Base-by-base conservation (phyloP, 305 asterid species). In the Rubia tinctorum region DNA sequence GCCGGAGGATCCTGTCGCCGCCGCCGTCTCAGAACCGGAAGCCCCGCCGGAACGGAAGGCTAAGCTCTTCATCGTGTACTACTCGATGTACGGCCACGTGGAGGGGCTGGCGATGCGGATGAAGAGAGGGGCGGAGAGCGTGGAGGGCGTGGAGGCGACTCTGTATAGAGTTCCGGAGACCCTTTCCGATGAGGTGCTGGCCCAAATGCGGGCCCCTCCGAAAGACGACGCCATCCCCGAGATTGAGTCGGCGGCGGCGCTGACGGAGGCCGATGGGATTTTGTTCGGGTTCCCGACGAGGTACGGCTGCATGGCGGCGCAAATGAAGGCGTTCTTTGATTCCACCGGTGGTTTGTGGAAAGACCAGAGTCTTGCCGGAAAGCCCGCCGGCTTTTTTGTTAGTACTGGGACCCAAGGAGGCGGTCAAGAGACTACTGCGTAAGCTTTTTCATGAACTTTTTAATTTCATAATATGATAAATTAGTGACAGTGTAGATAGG, bases 1-100 rank as follows among this genome's bases (percentile, higher is more conserved):
- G 23, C 80, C 76, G 7, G 73, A 77, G 64, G 59, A 34, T 7
- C 73, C 76, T 76, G n/a, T 25, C 72, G 66, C 76, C 1, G 49
- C 66, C 2, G 45, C 77, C 47, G 27, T 68, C 18, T n/a, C 59
- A 0, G 14, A 79, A 74, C 12, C 71, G 71, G 11, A 77, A 76
- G 45, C 69, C 69, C 27, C 80, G 20, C 22, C 53, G 80, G 75
- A 23, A 47, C 37, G 71, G 55, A 84, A 81, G 44, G 74, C 88
- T 56, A 90, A 82, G 71, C 86, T 85, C 59, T 80, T 90, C 74
- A 86, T 93, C 34, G 88, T 94, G 67, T 91, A 86, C 82, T 94
- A 91, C 88, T 88, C 98, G 15, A 93, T 89, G 97, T 91, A 93
- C 81, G 98, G 96, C 61, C 97, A 93, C 85, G 97, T 93, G 56